Evolutionary conservation across 2,329 filamentous ascomycete genomes (phyloP), one percentile per base, ranked within the genome.

Genomic region (Trichoderma atrobrunneum): DNA sequence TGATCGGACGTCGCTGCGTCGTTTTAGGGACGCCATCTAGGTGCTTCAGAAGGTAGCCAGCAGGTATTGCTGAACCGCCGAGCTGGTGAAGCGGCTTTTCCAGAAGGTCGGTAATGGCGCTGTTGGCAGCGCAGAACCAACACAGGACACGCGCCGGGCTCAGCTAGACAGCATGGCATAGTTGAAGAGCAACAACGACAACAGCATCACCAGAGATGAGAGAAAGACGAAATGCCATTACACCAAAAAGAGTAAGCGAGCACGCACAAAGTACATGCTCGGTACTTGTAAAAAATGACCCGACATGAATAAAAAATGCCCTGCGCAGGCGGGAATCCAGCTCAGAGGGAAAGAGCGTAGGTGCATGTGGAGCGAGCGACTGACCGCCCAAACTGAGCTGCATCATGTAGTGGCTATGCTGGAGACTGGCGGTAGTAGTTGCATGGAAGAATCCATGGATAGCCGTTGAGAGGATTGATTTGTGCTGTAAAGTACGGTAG

Each of bases 51-150:
- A 63, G 64, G 71, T 72, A 26, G 30, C 64, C 26, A 18, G 74
- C 64, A 77, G 74, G 78, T 78, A 78, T 77, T 71, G 71, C 74
- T 75, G 70, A 69, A 79, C 74, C 76, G 77, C 76, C 75, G 67
- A 66, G 72, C 74, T 69, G 57, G 69, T 60, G 68, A 73, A 57
- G 64, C 72, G 72, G 69, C 69, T n/a, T 72, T 57, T 75, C 71
- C 60, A 34, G 72, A 56, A 43, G 60, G 43, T 7, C 16, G 14
- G 28, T 18, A 43, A 24, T 14, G 60, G 43, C 48, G 16, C 60
- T 24, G 24, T 48, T 30, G 30, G 56, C 67, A 54, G 67, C 67
- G 28, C n/a, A 54, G 60, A 67, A 34, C 56, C 56, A 54, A 16
- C 67, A 36, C 67, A 59, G 24, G 39, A 59, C 57, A 12, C 30